Evolutionary conservation across 140 eudicot genomes (phyloP), one percentile per base, ranked within the genome.

Genomic region (Artemisia princeps): DNA sequence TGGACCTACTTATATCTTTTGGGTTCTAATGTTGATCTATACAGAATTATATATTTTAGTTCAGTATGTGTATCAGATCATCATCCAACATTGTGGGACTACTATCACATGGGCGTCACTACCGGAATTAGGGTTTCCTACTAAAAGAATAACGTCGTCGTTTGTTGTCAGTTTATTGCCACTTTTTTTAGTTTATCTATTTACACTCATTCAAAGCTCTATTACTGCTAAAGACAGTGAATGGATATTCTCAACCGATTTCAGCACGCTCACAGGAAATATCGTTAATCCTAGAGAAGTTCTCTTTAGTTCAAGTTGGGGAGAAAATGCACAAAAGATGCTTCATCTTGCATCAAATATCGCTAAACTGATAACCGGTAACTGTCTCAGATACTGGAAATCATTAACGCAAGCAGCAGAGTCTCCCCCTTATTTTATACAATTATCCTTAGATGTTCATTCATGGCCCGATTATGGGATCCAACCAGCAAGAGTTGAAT

Each of bases 391-490:
- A 75, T 94, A 94, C 74, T 81, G 95, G 90, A 88, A 88, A 62
- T 88, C 99, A 42, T 81, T 94, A 60, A 94, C 95, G 1, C 95
- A 82, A 63, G 99, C 81, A 72, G 99, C 99, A 24, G 99, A 94
- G 77, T 88, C 99, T 51, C 99, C 99, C 19, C 99, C 99, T 1
- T 86, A 88, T 74, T 94, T 94, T 74, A 87, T 94, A 53, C 99
- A 94, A 59, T 51, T 94, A 86, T 94, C 99, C 24, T 68, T 94
- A 83, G 95, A 88, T 74, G 99, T 94, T 63, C 89, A 82, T 52
- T 63, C 72, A 50, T 94, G 99, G 99, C 96, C 99, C 5, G 96
- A 88, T 61, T 95, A 88, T 60, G 99, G 99, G 72, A 86, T 94
- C 55, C 99, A 94, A 71, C 99, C 99, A 4, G 96, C 84, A 74